phyloP scores from a whole-genome alignment of 73 alveolate species.

The Tetrahymena thermophila region DNA sequence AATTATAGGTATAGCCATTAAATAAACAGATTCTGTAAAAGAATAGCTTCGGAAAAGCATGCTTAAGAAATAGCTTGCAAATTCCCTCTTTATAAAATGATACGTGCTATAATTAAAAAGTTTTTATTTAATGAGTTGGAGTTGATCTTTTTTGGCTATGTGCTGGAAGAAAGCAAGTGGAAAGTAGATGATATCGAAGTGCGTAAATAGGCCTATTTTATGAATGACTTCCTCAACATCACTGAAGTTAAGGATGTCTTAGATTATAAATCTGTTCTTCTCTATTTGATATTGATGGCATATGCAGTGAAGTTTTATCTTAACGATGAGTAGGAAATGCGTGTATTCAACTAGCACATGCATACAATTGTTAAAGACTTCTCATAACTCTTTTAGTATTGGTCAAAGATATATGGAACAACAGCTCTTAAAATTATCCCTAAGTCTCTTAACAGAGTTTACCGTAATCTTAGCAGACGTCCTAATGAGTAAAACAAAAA shows the following conservation, averaged over 20 bases:
- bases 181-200: conserved; percentile 24
- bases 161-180: conserved; percentile 35
- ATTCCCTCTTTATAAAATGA: conserved; percentile 38
- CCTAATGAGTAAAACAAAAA: conserved; percentile 18
- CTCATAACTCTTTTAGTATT: neutral
- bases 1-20: conserved; percentile 1
- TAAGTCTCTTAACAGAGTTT: conserved; percentile 15
- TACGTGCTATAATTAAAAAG: conserved; percentile 15
- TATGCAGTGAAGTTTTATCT: conserved; percentile 26
- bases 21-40: conserved; percentile 1
- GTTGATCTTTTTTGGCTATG: conserved; percentile 24
- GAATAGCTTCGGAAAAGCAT: conserved; percentile 22
- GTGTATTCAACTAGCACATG: conserved; percentile 10
- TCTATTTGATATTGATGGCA: conserved; percentile 13
- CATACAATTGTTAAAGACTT: neutral
- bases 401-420: conserved; percentile 18
- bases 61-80: conserved; percentile 9
- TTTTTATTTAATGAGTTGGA: conserved; percentile 40
- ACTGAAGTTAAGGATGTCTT: conserved; percentile 6
- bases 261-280: conserved; percentile 2
- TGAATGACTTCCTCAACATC: conserved; percentile 27
- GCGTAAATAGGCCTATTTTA: conserved; percentile 11
- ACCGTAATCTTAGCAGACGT: conserved; percentile 15
- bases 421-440: conserved; percentile 26
- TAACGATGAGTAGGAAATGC: conserved; percentile 17